These are phyloP conservation scores for Starmera caribaea DNA, from an alignment of 805 yeast genomes.

Conservation along the genomic window DNA sequence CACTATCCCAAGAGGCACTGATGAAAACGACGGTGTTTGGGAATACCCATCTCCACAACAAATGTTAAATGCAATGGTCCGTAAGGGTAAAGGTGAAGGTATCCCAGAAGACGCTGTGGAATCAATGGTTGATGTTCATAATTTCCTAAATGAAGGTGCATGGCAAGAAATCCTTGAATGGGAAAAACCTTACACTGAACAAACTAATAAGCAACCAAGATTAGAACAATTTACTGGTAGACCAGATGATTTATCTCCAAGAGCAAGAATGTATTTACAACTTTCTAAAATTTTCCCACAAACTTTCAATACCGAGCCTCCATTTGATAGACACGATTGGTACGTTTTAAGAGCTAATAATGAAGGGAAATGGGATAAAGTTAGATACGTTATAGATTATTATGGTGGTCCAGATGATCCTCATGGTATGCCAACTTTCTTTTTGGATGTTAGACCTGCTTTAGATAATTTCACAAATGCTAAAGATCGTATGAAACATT, in stretches of 20 bases:
- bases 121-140: conserved; percentile 94
- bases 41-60: conserved; percentile 99
- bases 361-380: conserved; percentile 47
- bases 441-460: conserved; percentile 93
- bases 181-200: conserved; percentile 66
- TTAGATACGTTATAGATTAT: conserved; percentile 91
- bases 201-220: conserved; percentile 57
- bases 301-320: conserved; percentile 66
- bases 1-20: conserved; percentile 76
- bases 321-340: conserved; percentile 99
- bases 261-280: conserved; percentile 61
- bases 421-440: conserved; percentile 85
- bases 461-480: conserved; percentile 59
- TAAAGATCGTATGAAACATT: conserved; percentile 57
- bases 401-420: conserved; percentile 92
- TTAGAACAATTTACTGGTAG: conserved; percentile 83
- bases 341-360: conserved; percentile 65
- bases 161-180: conserved; percentile 91
- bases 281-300: conserved; percentile 67
- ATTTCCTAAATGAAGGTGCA: conserved; percentile 93
- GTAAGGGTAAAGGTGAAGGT: conserved; percentile 83
- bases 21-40: conserved; percentile 69
- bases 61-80: conserved; percentile 95
- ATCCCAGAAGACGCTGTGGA: conserved; percentile 94
- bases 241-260: conserved; percentile 80